Percentiles rank a stretch among this genome's conserved stretches.
These are phyloP conservation scores for Phaffia australis DNA, from an alignment of 768 basidiomycete species.

Conservation along the genomic window DNA sequence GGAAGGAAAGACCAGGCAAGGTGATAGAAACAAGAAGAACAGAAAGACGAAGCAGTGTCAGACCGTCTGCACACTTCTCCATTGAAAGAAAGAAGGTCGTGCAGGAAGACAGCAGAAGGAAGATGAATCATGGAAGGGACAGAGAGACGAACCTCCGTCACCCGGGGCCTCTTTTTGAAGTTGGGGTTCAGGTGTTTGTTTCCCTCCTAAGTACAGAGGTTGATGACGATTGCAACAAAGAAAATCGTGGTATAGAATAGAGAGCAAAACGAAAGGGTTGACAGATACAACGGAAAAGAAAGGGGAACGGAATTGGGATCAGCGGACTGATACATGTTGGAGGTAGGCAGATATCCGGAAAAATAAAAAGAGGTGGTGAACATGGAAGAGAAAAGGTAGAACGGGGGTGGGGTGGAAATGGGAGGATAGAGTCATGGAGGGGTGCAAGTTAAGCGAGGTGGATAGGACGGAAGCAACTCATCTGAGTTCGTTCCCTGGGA, in stretches of 20 bases:
- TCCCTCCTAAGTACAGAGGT: conserved; percentile 50
- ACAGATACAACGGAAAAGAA: conserved; percentile 19
- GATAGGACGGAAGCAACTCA: not conserved
- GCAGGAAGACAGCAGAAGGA: conserved; percentile 8
- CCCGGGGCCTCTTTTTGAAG: conserved; percentile 95
- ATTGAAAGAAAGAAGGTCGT: not conserved
- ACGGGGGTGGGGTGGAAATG: not conserved
- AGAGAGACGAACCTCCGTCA: conserved; percentile 73
- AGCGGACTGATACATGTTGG: conserved; percentile 13
- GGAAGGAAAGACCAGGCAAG: not conserved
- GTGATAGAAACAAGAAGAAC: conserved; percentile 25
- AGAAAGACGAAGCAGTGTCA: not conserved
- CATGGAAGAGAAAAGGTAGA: not conserved
- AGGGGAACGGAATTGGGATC: conserved; percentile 24
- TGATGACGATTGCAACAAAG: conserved; percentile 25
- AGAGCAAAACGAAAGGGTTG: conserved; percentile 29
- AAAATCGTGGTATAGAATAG: conserved; percentile 31
- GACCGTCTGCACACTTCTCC: conserved; percentile 3
- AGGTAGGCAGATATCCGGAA: not conserved
- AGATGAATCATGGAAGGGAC: conserved; percentile 1
- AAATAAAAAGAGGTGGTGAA: not conserved
- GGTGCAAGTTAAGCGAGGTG: not conserved
- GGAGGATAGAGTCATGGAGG: not conserved
- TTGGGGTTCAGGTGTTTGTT: conserved; percentile 86
- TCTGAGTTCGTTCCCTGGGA: not conserved